Base-by-base conservation (phyloP, 1,284 basidiomycete genomes). In the Porogramme epimiltina region DNA sequence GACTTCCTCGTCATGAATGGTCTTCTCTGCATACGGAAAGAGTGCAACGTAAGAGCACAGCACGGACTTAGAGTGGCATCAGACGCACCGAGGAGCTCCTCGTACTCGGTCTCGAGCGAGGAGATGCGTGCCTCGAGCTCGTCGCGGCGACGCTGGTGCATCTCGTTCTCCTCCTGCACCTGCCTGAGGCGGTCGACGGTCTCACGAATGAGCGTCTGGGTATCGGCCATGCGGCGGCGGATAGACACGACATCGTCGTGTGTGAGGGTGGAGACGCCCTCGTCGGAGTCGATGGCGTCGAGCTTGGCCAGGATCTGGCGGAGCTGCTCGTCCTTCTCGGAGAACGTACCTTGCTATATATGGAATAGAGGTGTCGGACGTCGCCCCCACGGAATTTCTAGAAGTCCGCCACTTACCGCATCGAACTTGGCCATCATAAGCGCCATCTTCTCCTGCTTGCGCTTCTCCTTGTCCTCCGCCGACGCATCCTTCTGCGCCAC, bases 341-440 rank as follows among this genome's bases (percentile, higher is more conserved):
- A 94, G 70, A 95, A 89, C 2, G 88, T 84, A 25, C 89, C 91
- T 76, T 93, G 87, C 84, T 89, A 62, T 61, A 68, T 47, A 31
- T 34, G n/a, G 34, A 37, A 22, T 31, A 38, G 22, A 38, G n/a
- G 34, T 6, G 34, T 18, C n/a, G 5, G 40, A 25, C 13, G 31
- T 22, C 25, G 33, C 33, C 51, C 23, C 51, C 48, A 47, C 45
- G 42, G 54, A 49, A 47, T 24, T 20, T 20, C 39, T n/a, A 11
- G 18, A 31, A 39, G 24, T 19, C 10, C 22, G 26, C 25, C 31
- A 64, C 87, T 66, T 64, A 95, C 94, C 62, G 90, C 84, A 75
- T 95, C 95, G 65, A 99, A 97, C 72, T 97, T 96, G 56, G 95
- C 93, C 95, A 99, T 98, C 94, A 99, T 97, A 61, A 96, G 80